Conservation (phyloP, 441 rosid species). For the Omphalea diandra region DNA sequence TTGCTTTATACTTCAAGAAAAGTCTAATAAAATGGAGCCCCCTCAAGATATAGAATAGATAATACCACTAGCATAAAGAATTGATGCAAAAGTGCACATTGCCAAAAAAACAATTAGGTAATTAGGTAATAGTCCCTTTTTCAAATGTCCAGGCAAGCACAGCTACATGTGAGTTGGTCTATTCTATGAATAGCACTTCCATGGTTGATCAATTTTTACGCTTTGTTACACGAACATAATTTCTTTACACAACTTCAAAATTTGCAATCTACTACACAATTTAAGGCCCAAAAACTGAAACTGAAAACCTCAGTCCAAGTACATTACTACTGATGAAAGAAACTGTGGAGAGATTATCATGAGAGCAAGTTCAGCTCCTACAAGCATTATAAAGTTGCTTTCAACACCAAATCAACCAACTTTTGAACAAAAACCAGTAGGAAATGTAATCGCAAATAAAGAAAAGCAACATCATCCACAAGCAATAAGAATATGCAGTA, state of each 20-base stretch:
- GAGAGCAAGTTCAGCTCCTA: conserved; percentile 22
- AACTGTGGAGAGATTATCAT: not conserved
- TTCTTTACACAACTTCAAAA: not conserved
- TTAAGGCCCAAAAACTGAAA: not conserved
- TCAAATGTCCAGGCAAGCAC: conserved; percentile 8
- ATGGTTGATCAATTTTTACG: not conserved
- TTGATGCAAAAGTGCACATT: not conserved
- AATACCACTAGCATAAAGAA: too few relatives aligned
- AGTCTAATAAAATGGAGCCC: too few relatives aligned
- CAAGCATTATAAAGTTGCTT: conserved; percentile 21
- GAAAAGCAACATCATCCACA: not conserved
- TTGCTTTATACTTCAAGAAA: too few relatives aligned
- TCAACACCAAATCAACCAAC: conserved; percentile 1
- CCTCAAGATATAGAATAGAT: too few relatives aligned
- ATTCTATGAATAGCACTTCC: not conserved
- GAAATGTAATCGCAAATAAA: not conserved
- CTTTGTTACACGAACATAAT: not conserved
- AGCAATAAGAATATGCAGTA: not conserved
- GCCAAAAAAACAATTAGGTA: not conserved
- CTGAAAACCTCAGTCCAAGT: not conserved
- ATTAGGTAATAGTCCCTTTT: not conserved
- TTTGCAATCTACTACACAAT: conserved; percentile 5
- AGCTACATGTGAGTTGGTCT: not conserved
- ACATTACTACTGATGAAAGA: not conserved
- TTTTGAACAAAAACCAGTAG: conserved; percentile 11